Base-by-base conservation (phyloP, 768 basidiomycete genomes). In the Aureoboletus auriporus region DNA sequence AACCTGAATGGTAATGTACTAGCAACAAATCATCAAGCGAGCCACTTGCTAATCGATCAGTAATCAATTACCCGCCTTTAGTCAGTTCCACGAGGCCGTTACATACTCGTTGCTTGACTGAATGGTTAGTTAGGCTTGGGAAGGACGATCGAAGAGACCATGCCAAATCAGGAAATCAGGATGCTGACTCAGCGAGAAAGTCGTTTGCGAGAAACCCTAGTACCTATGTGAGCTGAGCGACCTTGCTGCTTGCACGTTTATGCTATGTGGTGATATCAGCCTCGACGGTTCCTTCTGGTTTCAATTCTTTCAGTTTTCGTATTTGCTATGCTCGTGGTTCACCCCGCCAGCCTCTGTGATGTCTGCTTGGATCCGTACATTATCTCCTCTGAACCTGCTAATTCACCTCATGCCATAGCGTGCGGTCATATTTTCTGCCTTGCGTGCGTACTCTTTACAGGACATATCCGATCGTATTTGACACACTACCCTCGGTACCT, bases 341-440 rank as follows among this genome's bases (percentile, higher is more conserved):
- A 88, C 66, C 75, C 84, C 5, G 75, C 81, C 31, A 87, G 84
- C 58, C 75, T 74, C 51, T 89, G 87, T 71, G 87, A 89, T 65
- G 80, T 89, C 56, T 89, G 87, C 65, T 71, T 86, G 51, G 83
- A 85, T 47, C 68, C 71, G 26, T 86, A 86, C 63, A 66, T 5
- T 57, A 59, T 74, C 37, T 80, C 77, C 69, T 70, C 76, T 35
- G 71, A 71, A 23, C 63, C 72, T 34, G 65, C 70, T 36, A 75
- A 75, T 58, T 71, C 77, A 40, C 86, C 86, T 6, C 79, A 85
- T 63, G 83, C 79, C 11, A 87, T 89, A 53, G 76, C 82, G 28
- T 90, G 87, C 58, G 87, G 87, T 34, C 85, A 89, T 65, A 76
- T 86, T 33, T 88, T 89, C 71, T 89, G 86, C 62, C 71, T 72